phyloP scores from a whole-genome alignment of 1,139 yeast genomes.

The Taphrina pruni region DNA sequence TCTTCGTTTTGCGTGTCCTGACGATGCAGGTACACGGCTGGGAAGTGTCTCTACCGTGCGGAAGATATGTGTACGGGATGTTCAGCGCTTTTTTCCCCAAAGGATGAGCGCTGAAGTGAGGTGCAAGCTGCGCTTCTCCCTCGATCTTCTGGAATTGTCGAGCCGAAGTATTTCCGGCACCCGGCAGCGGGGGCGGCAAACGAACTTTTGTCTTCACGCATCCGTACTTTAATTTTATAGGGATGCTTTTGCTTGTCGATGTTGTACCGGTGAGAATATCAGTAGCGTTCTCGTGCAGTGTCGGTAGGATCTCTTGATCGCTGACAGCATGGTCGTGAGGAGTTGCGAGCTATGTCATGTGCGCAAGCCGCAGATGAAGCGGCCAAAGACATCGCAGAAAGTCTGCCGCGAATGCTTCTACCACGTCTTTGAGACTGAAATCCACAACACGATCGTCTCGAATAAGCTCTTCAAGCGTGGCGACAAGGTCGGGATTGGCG shows the following conservation, averaged over 20 bases:
- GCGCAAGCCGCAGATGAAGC: slow-evolving; percentile 81
- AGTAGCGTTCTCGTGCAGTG: background rate
- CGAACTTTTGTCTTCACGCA: background rate
- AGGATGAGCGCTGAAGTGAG: no score
- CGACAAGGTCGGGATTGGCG: slow-evolving; percentile 93
- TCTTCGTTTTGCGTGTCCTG: no score
- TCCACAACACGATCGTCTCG: slow-evolving; percentile 82
- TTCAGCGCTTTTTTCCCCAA: no score
- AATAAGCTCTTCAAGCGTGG: slow-evolving; percentile 76
- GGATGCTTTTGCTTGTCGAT: no score
- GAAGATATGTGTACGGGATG: no score
- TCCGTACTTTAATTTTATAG: no score
- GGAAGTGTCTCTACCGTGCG: no score
- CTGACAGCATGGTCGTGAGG: slow-evolving; percentile 31
- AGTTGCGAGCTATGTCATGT: slow-evolving; percentile 86
- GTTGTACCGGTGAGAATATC: no score
- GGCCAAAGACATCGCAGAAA: slow-evolving; percentile 91
- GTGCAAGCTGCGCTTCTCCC: no score
- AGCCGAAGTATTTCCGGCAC: no score
- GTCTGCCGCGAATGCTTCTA: slow-evolving; percentile 92
- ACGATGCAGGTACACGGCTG: no score
- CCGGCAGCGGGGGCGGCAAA: background rate
- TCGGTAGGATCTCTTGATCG: background rate
- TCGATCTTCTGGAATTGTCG: no score
- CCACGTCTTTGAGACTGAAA: slow-evolving; percentile 90